Conservation (phyloP, 441 rosid genomes). For the Pelargonium fulgidum region DNA sequence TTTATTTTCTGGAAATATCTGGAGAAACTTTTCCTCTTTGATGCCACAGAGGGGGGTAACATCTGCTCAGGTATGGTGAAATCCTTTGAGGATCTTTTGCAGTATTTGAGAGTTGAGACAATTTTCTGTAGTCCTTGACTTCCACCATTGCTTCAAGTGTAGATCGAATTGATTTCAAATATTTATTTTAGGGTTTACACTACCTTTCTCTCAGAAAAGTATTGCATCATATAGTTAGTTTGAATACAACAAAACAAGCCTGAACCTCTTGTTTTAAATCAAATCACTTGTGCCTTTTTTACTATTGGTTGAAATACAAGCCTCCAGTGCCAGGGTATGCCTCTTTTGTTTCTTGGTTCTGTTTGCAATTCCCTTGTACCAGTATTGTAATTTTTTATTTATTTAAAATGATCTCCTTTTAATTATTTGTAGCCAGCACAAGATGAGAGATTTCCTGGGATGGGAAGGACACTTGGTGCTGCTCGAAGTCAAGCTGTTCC, state of each 20-base stretch:
- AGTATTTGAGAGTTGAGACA: background rate
- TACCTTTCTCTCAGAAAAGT: background rate
- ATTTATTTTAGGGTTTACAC: background rate
- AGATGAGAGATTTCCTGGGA: conserved; percentile 73
- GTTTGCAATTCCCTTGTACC: conserved; percentile 1
- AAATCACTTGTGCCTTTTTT: background rate
- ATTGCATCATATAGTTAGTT: background rate
- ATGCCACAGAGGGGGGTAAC: conserved; percentile 75
- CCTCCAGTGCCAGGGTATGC: background rate
- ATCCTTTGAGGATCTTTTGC: conserved; percentile 8
- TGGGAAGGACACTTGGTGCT: conserved; percentile 62
- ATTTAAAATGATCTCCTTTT: background rate
- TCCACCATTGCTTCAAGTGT: background rate
- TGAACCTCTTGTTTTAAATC: background rate
- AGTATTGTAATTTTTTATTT: background rate
- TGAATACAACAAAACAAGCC: background rate
- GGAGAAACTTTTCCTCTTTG: conserved; percentile 86
- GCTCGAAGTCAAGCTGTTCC: conserved; percentile 33
- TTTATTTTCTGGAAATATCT: conserved; percentile 62
- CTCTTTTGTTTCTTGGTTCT: background rate
- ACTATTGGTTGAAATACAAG: background rate
- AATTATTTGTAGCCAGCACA: conserved; percentile 41
- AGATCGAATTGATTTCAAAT: background rate
- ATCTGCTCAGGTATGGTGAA: conserved; percentile 50
- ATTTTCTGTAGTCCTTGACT: background rate